Evolutionary conservation across 495 filamentous ascomycete species (phyloP).

Genomic region (Clohesyomyces aquaticus): DNA sequence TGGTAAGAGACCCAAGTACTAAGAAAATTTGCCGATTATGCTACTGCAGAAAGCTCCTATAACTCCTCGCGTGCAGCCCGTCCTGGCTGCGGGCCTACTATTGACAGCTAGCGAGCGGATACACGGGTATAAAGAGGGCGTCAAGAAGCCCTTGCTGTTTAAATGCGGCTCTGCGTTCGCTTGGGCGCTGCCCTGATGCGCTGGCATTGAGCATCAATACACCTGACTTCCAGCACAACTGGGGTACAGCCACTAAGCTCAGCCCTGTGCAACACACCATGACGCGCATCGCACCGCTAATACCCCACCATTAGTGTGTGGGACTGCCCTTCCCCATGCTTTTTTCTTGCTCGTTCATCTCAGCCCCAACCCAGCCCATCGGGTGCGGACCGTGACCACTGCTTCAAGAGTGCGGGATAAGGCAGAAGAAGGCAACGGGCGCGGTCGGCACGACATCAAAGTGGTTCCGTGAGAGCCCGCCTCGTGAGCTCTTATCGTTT

Average conservation of each 20-base stretch:
- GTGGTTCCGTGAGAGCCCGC: not conserved
- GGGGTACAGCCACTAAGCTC: conserved; percentile 5
- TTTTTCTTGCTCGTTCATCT: not conserved
- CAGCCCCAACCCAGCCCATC: not conserved
- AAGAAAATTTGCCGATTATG: no score
- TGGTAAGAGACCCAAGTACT: no score
- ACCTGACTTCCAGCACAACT: not conserved
- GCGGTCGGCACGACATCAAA: conserved; percentile 1
- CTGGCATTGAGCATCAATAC: not conserved
- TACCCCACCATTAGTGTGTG: conserved; percentile 14
- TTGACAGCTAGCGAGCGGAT: no score
- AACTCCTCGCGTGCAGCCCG: no score
- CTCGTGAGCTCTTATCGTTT: conserved; percentile 1
- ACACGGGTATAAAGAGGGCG: no score
- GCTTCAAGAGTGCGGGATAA: not conserved
- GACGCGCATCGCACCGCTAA: conserved; percentile 9
- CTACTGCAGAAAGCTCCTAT: no score
- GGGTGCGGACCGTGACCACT: not conserved
- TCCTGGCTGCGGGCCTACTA: no score
- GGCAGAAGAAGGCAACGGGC: conserved; percentile 12
- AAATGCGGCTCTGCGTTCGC: not conserved
- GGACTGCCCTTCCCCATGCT: not conserved
- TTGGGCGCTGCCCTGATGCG: not conserved
- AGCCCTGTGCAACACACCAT: conserved; percentile 15
- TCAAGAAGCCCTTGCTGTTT: no score